Conservation (phyloP, 2,329 filamentous ascomycete species). For the Monilinia polystroma region DNA sequence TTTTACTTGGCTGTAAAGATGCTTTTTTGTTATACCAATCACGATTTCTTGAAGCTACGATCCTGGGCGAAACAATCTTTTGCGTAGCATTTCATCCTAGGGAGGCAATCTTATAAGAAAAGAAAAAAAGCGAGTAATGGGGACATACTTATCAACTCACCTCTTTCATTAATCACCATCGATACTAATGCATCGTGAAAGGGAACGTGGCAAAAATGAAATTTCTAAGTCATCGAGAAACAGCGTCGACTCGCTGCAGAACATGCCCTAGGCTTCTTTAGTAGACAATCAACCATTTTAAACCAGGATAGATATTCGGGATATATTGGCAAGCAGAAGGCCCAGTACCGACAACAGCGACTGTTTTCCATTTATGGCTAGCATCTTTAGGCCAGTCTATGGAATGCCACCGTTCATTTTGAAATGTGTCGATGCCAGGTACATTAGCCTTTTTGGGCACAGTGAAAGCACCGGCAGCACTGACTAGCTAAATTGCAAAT, state of each 20-base stretch:
- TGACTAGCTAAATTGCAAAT: neutral
- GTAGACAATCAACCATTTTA: constrained; percentile 10
- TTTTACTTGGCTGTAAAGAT: constrained; percentile 2
- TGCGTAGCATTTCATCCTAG: neutral
- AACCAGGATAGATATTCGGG: neutral
- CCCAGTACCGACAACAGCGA: constrained; percentile 11
- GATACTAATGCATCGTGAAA: neutral
- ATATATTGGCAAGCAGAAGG: constrained; percentile 18
- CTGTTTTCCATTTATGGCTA: constrained; percentile 4
- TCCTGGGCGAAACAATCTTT: neutral
- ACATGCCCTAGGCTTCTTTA: constrained; percentile 16
- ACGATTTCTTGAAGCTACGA: constrained; percentile 3
- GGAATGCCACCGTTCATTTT: constrained; percentile 1
- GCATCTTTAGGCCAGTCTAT: constrained; percentile 13
- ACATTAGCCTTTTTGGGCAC: constrained; percentile 14
- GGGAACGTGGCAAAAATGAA: neutral
- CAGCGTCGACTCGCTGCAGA: neutral
- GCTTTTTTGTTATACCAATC: neutral
- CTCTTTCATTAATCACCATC: constrained; percentile 3
- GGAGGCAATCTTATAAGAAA: neutral
- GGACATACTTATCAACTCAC: neutral
- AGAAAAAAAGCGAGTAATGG: neutral
- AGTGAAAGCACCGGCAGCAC: constrained; percentile 9
- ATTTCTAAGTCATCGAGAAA: neutral
- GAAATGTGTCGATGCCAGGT: neutral